Conservation (phyloP, 805 yeast genomes). For the Saccharomycopsis oosterbeekiorum region DNA sequence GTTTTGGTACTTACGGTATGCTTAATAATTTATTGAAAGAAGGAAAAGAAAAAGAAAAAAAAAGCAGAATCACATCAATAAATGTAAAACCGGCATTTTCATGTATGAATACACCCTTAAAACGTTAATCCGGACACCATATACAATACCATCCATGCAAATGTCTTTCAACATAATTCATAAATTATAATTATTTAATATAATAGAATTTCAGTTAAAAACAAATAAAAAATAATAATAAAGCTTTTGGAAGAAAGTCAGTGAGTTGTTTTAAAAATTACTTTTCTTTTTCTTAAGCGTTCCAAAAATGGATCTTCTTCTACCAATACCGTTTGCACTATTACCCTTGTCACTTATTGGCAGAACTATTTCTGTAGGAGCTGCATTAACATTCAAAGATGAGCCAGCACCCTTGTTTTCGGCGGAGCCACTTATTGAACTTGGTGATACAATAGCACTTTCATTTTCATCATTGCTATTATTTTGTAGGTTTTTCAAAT, state of each 20-base stretch:
- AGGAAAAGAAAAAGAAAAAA: neutral
- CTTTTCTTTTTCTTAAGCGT: conserved; percentile 5
- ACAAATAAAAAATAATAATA: no score
- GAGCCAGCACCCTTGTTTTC: neutral
- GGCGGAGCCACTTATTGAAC: neutral
- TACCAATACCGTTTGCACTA: neutral
- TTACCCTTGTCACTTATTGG: neutral
- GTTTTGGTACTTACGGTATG: no score
- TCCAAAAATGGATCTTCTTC: conserved; percentile 16
- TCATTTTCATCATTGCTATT: neutral
- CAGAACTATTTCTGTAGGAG: neutral
- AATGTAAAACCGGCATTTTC: neutral
- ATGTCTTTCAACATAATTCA: neutral
- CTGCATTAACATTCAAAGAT: neutral
- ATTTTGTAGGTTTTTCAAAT: neutral
- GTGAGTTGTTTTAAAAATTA: neutral
- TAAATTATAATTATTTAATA: no score
- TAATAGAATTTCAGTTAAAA: neutral
- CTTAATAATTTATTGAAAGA: no score
- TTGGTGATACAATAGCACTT: neutral
- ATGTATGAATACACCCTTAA: neutral
- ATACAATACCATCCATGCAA: neutral
- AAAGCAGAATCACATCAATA: neutral
- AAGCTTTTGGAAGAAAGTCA: no score
- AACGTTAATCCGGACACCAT: neutral